phyloP scores from a whole-genome alignment of 108 stramenopile species.

The Skeletonema menzelii region DNA sequence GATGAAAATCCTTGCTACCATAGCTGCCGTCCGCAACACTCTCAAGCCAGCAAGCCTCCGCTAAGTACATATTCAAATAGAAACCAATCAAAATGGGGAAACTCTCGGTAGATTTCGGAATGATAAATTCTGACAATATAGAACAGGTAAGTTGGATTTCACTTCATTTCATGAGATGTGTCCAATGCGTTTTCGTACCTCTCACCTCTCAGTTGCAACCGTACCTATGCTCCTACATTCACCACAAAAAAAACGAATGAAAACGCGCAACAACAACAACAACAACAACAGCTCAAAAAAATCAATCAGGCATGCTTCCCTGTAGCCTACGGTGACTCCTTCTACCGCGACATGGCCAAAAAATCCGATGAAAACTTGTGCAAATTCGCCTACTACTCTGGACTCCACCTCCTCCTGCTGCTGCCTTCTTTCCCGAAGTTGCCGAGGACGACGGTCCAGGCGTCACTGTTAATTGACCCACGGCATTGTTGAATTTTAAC shows the following conservation, averaged over 20 bases:
- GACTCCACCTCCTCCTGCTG: slow-evolving; percentile 42
- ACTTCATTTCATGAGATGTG: slow-evolving; percentile 5
- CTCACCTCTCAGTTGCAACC: background rate
- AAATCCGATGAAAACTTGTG: slow-evolving; percentile 58
- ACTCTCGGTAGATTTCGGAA: slow-evolving; percentile 64
- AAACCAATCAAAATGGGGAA: slow-evolving; percentile 10
- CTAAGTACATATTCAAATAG: background rate
- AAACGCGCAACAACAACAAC: slow-evolving; percentile 54
- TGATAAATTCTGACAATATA: slow-evolving; percentile 76
- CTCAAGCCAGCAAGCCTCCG: background rate
- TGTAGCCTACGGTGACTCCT: slow-evolving; percentile 87
- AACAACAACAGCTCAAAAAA: slow-evolving; percentile 78
- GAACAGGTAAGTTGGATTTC: slow-evolving; percentile 60
- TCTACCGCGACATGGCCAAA: slow-evolving; percentile 82
- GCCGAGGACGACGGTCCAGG: background rate
- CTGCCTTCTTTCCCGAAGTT: slow-evolving; percentile 9
- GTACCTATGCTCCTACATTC: background rate
- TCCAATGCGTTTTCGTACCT: background rate
- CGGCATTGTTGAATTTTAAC: slow-evolving; percentile 1
- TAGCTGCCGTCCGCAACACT: background rate
- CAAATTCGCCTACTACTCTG: slow-evolving; percentile 89
- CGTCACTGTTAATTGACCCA: background rate
- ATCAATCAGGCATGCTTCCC: slow-evolving; percentile 88
- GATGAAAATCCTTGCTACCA: no score
- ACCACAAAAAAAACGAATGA: background rate